Evolutionary conservation across 306 rosid genomes (phyloP), one percentile per base, ranked within the genome.

Genomic region (Prinsepia uniflora): DNA sequence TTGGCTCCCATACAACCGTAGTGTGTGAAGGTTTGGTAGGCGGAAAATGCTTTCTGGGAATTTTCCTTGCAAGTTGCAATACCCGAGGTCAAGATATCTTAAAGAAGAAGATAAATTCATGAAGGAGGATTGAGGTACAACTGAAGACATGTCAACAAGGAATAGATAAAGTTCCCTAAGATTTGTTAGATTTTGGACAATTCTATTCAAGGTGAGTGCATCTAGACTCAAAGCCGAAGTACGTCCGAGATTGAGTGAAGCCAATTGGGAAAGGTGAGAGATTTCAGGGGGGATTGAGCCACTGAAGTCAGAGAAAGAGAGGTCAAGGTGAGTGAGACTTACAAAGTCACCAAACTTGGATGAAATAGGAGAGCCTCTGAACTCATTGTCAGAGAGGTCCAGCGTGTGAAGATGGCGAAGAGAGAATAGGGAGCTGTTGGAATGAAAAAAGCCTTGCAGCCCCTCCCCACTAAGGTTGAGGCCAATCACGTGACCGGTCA

Each of bases 241-340:
- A 1, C 2, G 4, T 2, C 4, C 3, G 41, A 70, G 5, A 55
- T 75, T 40, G 3, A 55, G 55, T 17, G n/a, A 6, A 44, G 17
- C 50, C 54, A 68, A 10, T 15, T 60, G 48, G 17, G 68, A 68
- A 17, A 76, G 58, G 19, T 52, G 6, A 4, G 80, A 60, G 20
- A 76, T 47, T 48, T 60, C 64, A 6, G 3, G 18, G n/a, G 78
- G 82, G 34, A 70, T 48, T 14, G 14, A 52, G 0, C 73, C 73
- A 10, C 12, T 4, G 6, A 77, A 72, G 10, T 14, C 4, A 2
- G 68, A 0, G 36, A 45, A 59, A 63, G 6, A 4, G 45, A 8
- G 30, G 30, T 42, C 2, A 42, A 42, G 45, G 45, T 42, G 45
- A 3, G 50, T 47, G 30, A 24, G 30, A 24, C 30, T 24, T 24